These are phyloP conservation scores for Boeremia exigua DNA, from an alignment of 2,329 filamentous ascomycete genomes.

Conservation along the genomic window DNA sequence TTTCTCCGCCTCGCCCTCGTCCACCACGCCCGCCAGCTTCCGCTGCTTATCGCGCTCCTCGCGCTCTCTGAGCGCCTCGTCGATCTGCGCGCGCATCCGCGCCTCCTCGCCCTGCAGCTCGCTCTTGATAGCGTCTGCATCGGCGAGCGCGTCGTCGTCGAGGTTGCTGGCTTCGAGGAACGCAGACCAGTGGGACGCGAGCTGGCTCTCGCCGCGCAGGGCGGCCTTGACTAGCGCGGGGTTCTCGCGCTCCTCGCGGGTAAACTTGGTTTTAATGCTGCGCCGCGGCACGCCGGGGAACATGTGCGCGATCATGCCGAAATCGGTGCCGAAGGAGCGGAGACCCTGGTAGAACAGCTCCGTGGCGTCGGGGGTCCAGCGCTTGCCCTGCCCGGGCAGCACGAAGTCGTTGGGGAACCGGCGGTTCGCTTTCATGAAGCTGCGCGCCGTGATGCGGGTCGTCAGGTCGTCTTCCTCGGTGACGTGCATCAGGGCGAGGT, in stretches of 20 bases:
- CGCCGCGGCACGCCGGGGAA: constrained; percentile 74
- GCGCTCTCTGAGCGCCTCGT: constrained; percentile 39
- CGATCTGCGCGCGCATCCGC: constrained; percentile 45
- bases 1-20: constrained; percentile 22
- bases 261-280: constrained; percentile 83
- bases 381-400: constrained; percentile 52
- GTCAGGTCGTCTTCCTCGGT: constrained; percentile 83
- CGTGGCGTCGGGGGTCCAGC: constrained; percentile 74
- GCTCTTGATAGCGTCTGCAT: constrained; percentile 43
- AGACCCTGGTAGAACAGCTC: constrained; percentile 78
- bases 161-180: constrained; percentile 46
- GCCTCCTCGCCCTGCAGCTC: constrained; percentile 35
- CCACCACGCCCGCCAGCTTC: constrained; percentile 31
- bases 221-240: constrained; percentile 68
- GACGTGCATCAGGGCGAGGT: constrained; percentile 62
- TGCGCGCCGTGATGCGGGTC: constrained; percentile 70
- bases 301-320: constrained; percentile 78
- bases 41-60: constrained; percentile 48
- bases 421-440: constrained; percentile 68
- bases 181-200: constrained; percentile 43
- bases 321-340: constrained; percentile 80
- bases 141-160: constrained; percentile 45
- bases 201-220: constrained; percentile 56
- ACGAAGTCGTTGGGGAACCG: constrained; percentile 56
- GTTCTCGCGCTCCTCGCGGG: constrained; percentile 74